Percentiles rank a stretch among this genome's conserved stretches.
Evolutionary conservation across 768 basidiomycete species (phyloP).

Genomic region (Psilocybe tampanensis): DNA sequence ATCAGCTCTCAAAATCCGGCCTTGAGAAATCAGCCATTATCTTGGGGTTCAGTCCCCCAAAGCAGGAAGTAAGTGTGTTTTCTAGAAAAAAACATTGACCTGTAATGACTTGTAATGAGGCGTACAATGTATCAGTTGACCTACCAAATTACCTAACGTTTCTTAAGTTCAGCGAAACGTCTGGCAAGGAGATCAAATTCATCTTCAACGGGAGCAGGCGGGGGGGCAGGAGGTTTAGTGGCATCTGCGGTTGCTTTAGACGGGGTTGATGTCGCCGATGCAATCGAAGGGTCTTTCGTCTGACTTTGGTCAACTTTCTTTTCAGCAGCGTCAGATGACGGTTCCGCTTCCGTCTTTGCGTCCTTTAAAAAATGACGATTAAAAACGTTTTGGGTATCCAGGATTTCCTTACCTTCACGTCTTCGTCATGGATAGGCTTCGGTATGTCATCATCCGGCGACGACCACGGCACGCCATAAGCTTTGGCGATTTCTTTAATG

Average conservation of each 20-base stretch:
- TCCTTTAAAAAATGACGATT: background rate
- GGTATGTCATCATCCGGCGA: slow-evolving; percentile 29
- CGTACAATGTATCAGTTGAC: background rate
- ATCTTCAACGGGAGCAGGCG: slow-evolving; percentile 47
- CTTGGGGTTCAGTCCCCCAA: background rate
- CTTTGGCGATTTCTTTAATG: slow-evolving; percentile 85
- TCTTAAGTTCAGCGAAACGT: slow-evolving; percentile 88
- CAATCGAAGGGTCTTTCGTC: background rate
- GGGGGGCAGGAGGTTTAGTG: slow-evolving; percentile 10
- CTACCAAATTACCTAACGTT: slow-evolving; percentile 44
- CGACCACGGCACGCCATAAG: slow-evolving; percentile 76
- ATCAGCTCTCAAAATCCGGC: background rate
- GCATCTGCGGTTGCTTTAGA: slow-evolving; percentile 23
- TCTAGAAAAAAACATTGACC: background rate
- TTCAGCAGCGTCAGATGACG: background rate
- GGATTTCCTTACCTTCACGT: slow-evolving; percentile 35
- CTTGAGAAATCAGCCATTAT: background rate
- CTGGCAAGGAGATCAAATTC: slow-evolving; percentile 76
- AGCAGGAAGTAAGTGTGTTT: background rate
- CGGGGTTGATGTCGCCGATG: slow-evolving; percentile 23
- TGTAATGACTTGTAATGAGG: background rate
- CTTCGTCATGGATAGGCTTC: slow-evolving; percentile 23
- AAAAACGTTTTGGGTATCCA: background rate
- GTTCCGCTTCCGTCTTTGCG: background rate
- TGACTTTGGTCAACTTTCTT: slow-evolving; percentile 5